Percentiles rank a stretch among this genome's conserved stretches.
Evolutionary conservation across 164 flowering plant genomes (phyloP).

Genomic region (Houttuynia cordata): DNA sequence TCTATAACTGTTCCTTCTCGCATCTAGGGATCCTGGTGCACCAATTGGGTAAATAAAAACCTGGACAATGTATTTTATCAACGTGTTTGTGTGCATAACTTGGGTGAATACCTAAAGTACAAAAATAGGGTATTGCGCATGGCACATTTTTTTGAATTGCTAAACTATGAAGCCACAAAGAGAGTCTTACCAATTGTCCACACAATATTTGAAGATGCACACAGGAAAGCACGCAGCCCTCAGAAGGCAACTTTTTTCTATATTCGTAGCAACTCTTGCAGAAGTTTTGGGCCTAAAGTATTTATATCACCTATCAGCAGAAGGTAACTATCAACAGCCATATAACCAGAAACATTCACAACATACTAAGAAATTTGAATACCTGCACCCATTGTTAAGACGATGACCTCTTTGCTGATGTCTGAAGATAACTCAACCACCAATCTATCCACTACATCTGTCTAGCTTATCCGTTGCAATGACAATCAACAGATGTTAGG

Average conservation of each 20-base stretch:
- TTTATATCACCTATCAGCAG: conserved; percentile 24
- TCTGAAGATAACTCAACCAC: conserved; percentile 15
- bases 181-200: too few relatives aligned
- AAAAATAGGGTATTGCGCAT: too few relatives aligned
- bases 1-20: too few relatives aligned
- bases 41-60: too few relatives aligned
- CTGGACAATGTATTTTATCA: too few relatives aligned
- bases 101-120: too few relatives aligned
- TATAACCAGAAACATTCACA: background rate
- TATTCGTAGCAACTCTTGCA: conserved; percentile 16
- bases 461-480: conserved; percentile 14
- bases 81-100: too few relatives aligned
- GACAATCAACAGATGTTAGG: background rate
- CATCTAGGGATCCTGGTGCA: too few relatives aligned
- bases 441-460: conserved; percentile 24
- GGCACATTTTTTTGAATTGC: too few relatives aligned
- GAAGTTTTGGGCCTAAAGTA: conserved; percentile 26
- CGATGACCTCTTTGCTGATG: conserved; percentile 19
- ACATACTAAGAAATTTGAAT: conserved; percentile 1
- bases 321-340: background rate
- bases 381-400: conserved; percentile 50
- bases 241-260: conserved; percentile 1
- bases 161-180: too few relatives aligned
- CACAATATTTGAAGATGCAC: too few relatives aligned
- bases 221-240: background rate